Base-by-base conservation (phyloP, 805 yeast species). In the Pichia scutulata region DNA sequence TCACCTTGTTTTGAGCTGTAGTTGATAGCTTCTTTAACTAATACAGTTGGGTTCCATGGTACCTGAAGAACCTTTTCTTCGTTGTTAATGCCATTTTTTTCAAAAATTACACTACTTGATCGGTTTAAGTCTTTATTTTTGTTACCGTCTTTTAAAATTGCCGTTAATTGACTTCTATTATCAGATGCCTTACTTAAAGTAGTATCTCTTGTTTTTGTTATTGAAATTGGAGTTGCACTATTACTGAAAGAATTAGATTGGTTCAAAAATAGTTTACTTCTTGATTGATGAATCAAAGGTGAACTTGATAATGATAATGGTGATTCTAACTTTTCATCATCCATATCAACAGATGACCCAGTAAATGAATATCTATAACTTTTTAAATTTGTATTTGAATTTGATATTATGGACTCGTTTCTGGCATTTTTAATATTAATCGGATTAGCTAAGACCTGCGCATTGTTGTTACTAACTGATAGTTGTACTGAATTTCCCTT, bases 1-100 rank as follows among this genome's bases (percentile, higher is more conserved):
- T 86, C 89, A 1, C 92, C 92, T 55, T 82, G 85, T 9, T 64
- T 63, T 6, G 76, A 61, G 41, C 84, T 76, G 64, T 77, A 82
- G 22, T 73, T 73, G n/a, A 79, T 64, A 0, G 81, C 78, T 55
- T 78, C 70, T 44, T 67, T 58, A 12, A 86, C 68, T 50, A 86
- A 61, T 44, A 63, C 66, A 8, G 70, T 65, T 2, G 84, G 76
- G 18, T 72, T 69, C 86, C 89, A 86, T 0, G 90, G 88, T 28
- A 61, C 55, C 23, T 44, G 47, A 13, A 59, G 55, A 2, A 14
- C 37, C 28, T 36, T 55, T 52, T 41, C 55, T 54, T 22, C 56
- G 61, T 23, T 58, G 39, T 6, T 37, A 6, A 13, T n/a, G 13
- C 21, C 12, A 26, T 1, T 30, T 25, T 36, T 33, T n/a, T 48